phyloP scores from a whole-genome alignment of 2,329 filamentous ascomycete species.

The Apiospora arundinis region DNA sequence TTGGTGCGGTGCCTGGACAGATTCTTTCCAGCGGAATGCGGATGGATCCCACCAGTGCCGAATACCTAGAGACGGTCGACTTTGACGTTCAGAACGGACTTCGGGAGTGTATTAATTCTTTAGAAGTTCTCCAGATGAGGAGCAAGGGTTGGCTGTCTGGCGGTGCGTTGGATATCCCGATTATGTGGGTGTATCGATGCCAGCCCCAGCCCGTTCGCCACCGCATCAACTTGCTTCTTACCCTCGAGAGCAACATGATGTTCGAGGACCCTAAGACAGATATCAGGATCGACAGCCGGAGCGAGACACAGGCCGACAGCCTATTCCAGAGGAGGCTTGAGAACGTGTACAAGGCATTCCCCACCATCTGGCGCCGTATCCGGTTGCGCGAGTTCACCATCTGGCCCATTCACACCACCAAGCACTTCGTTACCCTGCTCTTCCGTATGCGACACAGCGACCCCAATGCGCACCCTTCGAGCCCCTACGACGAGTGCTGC shows the following conservation, averaged over 20 bases:
- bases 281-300: no score
- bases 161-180: neutral
- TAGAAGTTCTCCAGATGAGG: neutral
- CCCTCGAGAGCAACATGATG: neutral
- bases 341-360: neutral
- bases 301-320: neutral
- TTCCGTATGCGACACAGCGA: neutral
- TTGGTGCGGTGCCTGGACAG: neutral
- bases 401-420: constrained; percentile 9
- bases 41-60: neutral
- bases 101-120: neutral
- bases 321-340: neutral
- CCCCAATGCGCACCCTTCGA: neutral
- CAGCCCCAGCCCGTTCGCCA: neutral
- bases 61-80: neutral
- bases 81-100: neutral
- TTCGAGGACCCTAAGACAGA: neutral
- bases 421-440: constrained; percentile 4
- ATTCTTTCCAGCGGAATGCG: neutral
- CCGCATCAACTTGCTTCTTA: neutral
- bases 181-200: neutral
- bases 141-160: neutral
- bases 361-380: neutral
- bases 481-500: neutral
- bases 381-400: constrained; percentile 19